Evolutionary conservation across 2,329 filamentous ascomycete species (phyloP), one percentile per base, ranked within the genome.

Genomic region (Beauveria brongniartii): DNA sequence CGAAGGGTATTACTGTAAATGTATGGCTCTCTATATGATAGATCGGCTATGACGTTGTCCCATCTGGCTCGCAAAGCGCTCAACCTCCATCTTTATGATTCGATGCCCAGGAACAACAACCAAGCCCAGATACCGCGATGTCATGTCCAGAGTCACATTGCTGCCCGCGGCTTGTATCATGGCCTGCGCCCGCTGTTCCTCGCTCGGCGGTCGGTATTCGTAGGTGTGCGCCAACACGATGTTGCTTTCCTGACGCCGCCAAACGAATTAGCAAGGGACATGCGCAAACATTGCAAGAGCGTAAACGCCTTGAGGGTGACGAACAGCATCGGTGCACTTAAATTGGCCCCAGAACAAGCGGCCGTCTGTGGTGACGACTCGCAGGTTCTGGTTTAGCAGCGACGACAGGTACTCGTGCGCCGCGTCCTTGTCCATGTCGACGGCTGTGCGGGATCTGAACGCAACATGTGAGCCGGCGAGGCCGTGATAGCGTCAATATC

Each of bases 261-360:
- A 30, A 4, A 47, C 2, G 80, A 37, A 20, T 53, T n/a, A 52
- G 48, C 46, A 55, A 41, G 3, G 14, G 18, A 16, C 22, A 7
- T 22, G 10, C 14, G 34, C 34, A 22, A 24, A 5, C 9, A 48
- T 18, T 7, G 9, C 30, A 40, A 48, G 7, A 28, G 24, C 5
- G 10, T 20, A 5, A 18, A 24, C 9, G 34, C 22, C 34, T n/a
- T 16, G 47, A 12, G 55, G 34, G 2, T 37, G 5, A 59, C 83
- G 55, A 77, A 95, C 92, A 63, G 89, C 86, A 78, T 99, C 94
- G 34, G 92, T 97, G 78, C 94, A 99, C 75, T 95, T 97, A 76
- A 99, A 90, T 65, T 86, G 82, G 22, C 94, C 94, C 60, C 92
- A 85, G 73, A 97, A 99, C 72, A 96, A 86, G 63, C 94, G 90